Conservation (phyloP, 768 basidiomycete species). For the Clavulina sp. region DNA sequence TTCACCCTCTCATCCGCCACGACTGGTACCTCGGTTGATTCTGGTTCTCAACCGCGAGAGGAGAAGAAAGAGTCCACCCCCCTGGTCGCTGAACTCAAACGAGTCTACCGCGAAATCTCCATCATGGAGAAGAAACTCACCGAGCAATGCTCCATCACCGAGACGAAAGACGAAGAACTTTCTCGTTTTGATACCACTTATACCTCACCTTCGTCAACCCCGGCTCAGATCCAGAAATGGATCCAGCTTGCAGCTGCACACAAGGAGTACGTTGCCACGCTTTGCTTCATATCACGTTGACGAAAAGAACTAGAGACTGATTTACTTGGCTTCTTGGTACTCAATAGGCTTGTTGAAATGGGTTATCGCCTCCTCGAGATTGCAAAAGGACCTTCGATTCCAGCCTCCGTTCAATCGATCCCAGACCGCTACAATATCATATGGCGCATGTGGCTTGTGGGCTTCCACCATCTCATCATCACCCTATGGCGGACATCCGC, state of each 20-base stretch:
- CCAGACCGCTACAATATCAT: conserved; percentile 94
- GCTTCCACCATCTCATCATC: conserved; percentile 80
- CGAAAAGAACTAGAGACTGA: no score
- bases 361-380: conserved; percentile 79
- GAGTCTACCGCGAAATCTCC: conserved; percentile 67
- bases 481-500: conserved; percentile 74
- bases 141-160: conserved; percentile 26
- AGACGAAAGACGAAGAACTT: conserved; percentile 34
- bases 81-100: conserved; percentile 59
- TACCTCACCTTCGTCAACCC: no score
- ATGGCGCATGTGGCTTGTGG: conserved; percentile 79
- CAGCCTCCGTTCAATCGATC: conserved; percentile 74
- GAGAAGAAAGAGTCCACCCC: conserved; percentile 36
- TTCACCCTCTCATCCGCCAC: conserved; percentile 13
- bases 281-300: no score
- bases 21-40: conserved; percentile 23
- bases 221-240: conserved; percentile 52
- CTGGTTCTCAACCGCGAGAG: conserved; percentile 20
- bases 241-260: conserved; percentile 55
- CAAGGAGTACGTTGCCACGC: no score
- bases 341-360: conserved; percentile 65
- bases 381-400: conserved; percentile 71
- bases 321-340: conserved; percentile 4
- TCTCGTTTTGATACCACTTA: conserved; percentile 21
- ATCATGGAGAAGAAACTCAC: conserved; percentile 58